Conservation (phyloP, 2,329 filamentous ascomycete species). For the Pezicula carpinea region DNA sequence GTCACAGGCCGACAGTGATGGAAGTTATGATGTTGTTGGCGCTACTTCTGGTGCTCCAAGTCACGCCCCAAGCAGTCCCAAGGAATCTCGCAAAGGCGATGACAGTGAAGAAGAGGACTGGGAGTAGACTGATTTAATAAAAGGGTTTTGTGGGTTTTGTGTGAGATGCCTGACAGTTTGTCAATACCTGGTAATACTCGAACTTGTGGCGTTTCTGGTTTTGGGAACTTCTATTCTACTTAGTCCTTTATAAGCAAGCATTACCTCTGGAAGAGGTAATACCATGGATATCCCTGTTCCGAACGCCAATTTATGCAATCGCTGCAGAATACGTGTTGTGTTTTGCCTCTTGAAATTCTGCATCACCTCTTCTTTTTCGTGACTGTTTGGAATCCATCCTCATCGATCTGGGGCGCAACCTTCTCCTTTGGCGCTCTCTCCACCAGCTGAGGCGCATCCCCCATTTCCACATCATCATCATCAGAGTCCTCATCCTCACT, state of each 20-base stretch:
- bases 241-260: constrained; percentile 1
- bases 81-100: constrained; percentile 48
- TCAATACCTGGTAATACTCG: background rate
- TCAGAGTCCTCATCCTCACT: constrained; percentile 47
- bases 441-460: constrained; percentile 61
- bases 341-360: background rate
- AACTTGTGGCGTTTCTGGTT: constrained; percentile 12
- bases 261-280: constrained; percentile 8
- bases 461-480: constrained; percentile 62
- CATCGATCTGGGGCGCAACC: constrained; percentile 67
- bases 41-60: constrained; percentile 72
- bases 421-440: constrained; percentile 37
- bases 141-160: background rate
- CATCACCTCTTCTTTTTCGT: constrained; percentile 54
- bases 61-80: constrained; percentile 67
- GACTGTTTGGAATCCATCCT: constrained; percentile 77
- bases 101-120: constrained; percentile 73
- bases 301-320: constrained; percentile 15
- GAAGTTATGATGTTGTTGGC: constrained; percentile 90
- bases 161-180: background rate
- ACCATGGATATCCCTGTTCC: constrained; percentile 16
- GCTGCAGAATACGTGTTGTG: background rate
- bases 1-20: constrained; percentile 87
- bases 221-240: constrained; percentile 8
- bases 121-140: constrained; percentile 49